A percentile compares a stretch with the other conserved stretches of the same genome.
phyloP scores from a whole-genome alignment of 1,139 yeast species.

The Chernovozyma sophiae-reginae region DNA sequence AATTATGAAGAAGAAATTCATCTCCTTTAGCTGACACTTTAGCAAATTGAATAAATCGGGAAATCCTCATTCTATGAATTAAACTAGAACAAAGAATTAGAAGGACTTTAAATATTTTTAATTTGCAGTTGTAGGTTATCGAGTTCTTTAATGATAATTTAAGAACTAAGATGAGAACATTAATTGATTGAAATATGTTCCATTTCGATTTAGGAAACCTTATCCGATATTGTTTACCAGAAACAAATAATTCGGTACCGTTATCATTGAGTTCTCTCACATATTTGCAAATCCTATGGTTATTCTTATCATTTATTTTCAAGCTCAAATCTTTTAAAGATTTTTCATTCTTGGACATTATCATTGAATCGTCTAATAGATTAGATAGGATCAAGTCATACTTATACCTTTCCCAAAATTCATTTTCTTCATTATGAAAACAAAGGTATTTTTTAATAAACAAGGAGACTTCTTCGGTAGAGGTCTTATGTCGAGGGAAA shows the following conservation, averaged over 20 bases:
- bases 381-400: constrained; percentile 38
- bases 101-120: constrained; percentile 30
- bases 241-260: constrained; percentile 18
- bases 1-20: constrained; percentile 32
- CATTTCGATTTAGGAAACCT: constrained; percentile 8
- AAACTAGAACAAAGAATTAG: constrained; percentile 28
- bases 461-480: constrained; percentile 22
- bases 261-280: constrained; percentile 13
- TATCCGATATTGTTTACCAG: constrained; percentile 13
- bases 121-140: background rate
- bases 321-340: constrained; percentile 15
- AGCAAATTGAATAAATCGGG: constrained; percentile 20
- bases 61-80: constrained; percentile 25
- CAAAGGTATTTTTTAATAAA: constrained; percentile 28
- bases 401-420: constrained; percentile 42
- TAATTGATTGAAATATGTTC: constrained; percentile 5
- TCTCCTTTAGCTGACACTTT: constrained; percentile 22
- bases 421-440: constrained; percentile 13
- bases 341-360: constrained; percentile 42
- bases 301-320: background rate
- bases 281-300: background rate
- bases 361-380: constrained; percentile 41
- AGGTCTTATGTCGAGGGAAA: constrained; percentile 10
- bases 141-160: constrained; percentile 7
- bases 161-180: constrained; percentile 11